A percentile compares a stretch with the other conserved stretches of the same genome.
These are phyloP conservation scores for Quercus variabilis DNA, from an alignment of 306 rosid species.

Conservation along the genomic window DNA sequence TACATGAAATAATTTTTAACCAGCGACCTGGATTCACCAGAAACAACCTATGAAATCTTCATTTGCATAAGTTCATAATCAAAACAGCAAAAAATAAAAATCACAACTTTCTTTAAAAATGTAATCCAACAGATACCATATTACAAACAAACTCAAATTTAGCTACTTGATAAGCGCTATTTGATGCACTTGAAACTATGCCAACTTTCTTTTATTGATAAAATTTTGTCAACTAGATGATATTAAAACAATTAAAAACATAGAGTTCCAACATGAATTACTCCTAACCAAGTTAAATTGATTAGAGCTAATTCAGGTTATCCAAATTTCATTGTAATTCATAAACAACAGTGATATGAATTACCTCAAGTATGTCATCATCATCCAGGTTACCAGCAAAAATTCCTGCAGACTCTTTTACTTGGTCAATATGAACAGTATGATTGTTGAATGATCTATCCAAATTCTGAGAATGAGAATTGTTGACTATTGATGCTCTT, in stretches of 20 bases:
- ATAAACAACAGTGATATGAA: not conserved
- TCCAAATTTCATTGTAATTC: not conserved
- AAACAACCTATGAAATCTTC: not conserved
- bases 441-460: constrained; percentile 36
- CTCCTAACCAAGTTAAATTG: constrained; percentile 15
- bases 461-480: constrained; percentile 34
- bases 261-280: constrained; percentile 6
- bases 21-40: not conserved
- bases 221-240: not conserved
- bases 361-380: constrained; percentile 76
- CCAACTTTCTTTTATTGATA: not conserved
- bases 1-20: constrained; percentile 5
- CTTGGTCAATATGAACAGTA: constrained; percentile 31
- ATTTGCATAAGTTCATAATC: constrained; percentile 3
- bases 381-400: constrained; percentile 40
- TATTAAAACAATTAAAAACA: not conserved
- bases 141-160: not conserved
- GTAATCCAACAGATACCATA: not conserved
- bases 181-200: not conserved
- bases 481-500: constrained; percentile 33
- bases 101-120: not conserved
- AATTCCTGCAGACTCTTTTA: constrained; percentile 27
- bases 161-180: not conserved
- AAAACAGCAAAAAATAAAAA: constrained; percentile 6
- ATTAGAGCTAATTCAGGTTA: constrained; percentile 18